A percentile compares a stretch with the other conserved stretches of the same genome.
These are phyloP conservation scores for Blastomyces silverae DNA, from an alignment of 2,329 filamentous ascomycete genomes.

Conservation along the genomic window DNA sequence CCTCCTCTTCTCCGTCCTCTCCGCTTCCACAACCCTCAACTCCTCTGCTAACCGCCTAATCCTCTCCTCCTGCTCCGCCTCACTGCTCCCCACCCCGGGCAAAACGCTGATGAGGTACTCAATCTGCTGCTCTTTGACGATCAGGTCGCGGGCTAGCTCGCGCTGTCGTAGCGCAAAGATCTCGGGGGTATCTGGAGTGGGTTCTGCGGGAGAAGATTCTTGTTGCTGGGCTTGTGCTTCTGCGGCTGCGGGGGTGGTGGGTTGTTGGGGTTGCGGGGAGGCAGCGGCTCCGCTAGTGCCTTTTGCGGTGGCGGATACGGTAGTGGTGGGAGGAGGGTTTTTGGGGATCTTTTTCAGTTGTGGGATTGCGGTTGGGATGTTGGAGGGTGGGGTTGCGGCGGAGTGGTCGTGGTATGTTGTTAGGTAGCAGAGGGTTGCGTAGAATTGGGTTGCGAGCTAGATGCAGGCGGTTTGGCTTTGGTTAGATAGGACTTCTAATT, in stretches of 20 bases:
- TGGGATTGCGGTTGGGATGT: slow-evolving; percentile 32
- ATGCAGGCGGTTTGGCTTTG: neutral
- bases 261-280: slow-evolving; percentile 7
- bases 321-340: slow-evolving; percentile 29
- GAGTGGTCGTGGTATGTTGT: slow-evolving; percentile 43
- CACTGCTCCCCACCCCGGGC: slow-evolving; percentile 42
- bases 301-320: slow-evolving; percentile 30
- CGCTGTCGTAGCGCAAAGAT: slow-evolving; percentile 41
- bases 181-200: slow-evolving; percentile 37
- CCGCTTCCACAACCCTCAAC: slow-evolving; percentile 40
- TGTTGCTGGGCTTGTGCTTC: slow-evolving; percentile 19
- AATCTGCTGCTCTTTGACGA: slow-evolving; percentile 48
- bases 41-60: slow-evolving; percentile 41
- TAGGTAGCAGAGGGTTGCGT: slow-evolving; percentile 46
- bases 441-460: slow-evolving; percentile 47
- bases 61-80: slow-evolving; percentile 41
- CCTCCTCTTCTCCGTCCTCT: slow-evolving; percentile 36
- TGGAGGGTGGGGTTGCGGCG: slow-evolving; percentile 31
- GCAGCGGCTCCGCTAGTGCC: slow-evolving; percentile 13
- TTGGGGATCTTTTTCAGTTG: slow-evolving; percentile 39
- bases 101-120: slow-evolving; percentile 44
- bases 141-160: slow-evolving; percentile 45
- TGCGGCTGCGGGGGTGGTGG: slow-evolving; percentile 13
- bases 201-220: slow-evolving; percentile 21
- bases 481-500: neutral